These are phyloP conservation scores for Tolypocladium guangdongense DNA, from an alignment of 2,329 filamentous ascomycete genomes.

Conservation along the genomic window DNA sequence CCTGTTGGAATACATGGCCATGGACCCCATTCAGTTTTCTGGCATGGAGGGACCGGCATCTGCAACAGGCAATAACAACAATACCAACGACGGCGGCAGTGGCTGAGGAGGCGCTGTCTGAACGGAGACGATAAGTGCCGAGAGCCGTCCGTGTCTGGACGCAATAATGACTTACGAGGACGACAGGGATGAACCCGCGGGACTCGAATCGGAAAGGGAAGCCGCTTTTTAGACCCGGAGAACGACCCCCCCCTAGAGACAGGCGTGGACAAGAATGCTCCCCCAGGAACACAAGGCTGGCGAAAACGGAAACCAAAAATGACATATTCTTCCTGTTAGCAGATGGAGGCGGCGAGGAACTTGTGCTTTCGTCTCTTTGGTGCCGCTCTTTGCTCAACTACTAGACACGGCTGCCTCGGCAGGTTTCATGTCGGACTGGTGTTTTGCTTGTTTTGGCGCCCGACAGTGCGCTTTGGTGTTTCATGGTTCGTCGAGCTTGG, in stretches of 20 bases:
- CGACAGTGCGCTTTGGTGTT: not conserved
- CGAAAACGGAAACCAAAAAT: not conserved
- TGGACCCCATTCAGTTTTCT: constrained; percentile 38
- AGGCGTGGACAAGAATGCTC: not conserved
- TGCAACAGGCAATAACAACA: not conserved
- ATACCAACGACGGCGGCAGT: not conserved
- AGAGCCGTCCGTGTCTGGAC: not conserved
- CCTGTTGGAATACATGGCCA: constrained; percentile 56
- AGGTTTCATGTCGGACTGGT: not conserved
- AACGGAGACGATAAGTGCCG: not conserved
- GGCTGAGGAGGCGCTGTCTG: not conserved
- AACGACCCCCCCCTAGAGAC: not conserved
- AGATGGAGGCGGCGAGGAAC: not conserved
- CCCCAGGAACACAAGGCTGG: not conserved
- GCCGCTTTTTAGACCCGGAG: not conserved
- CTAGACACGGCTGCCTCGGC: not conserved
- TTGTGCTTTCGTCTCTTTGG: not conserved
- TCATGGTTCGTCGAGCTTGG: not conserved
- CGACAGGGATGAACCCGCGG: not conserved
- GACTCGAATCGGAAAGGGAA: not conserved
- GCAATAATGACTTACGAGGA: not conserved
- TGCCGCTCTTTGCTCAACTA: not conserved
- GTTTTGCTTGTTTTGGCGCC: not conserved
- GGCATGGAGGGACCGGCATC: constrained; percentile 17
- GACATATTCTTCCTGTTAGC: not conserved